Base-by-base conservation (phyloP, 805 yeast species). In the Yarrowia sp. region DNA sequence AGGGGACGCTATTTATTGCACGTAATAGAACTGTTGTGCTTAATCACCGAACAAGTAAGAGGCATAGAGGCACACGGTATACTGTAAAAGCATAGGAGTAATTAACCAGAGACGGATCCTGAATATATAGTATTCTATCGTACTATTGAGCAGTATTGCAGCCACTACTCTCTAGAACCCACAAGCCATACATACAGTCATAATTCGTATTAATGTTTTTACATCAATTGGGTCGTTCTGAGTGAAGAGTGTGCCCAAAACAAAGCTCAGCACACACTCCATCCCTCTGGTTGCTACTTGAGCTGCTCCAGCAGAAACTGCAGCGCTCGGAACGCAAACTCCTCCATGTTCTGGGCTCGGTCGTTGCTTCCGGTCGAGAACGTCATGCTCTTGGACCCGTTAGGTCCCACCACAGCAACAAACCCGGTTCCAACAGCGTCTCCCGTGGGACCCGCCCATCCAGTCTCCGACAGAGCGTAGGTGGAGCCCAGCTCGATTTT, bases 401-500 rank as follows among this genome's bases (percentile, higher is more conserved):
- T 13, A 6, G 63, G 64, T 2, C 64, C 64, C n/a, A 47, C 84
- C 78, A 36, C 76, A 77, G 12, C 71, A 74, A 56, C 70, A 65
- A 55, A 55, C 1, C 63, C 72, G 64, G 68, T 72, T 4, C 58
- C 49, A 6, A 55, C 64, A 10, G 63, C 67, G 6, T 58, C 67
- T 14, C 71, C 68, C 1, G 69, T 65, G 1, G 96, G 94, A 1
- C 96, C 96, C 0, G 97, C 96, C 77, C 87, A 86, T 0, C 96
- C 97, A 0, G 94, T 86, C 72, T 90, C 97, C 0, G 92, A 85
- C 18, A 90, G 77, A 4, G 89, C 90, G 73, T 84, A 90, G 0
- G 92, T 87, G 2, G 91, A 84, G 0, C 96, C 96, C 66, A 89
- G 79, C 70, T 90, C 96, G 64, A 89, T 82, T 69, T 86, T 80